Percentiles rank a stretch among this genome's conserved stretches.
Conservation (phyloP, 1,284 basidiomycete species). For the Trametes pubescens region DNA sequence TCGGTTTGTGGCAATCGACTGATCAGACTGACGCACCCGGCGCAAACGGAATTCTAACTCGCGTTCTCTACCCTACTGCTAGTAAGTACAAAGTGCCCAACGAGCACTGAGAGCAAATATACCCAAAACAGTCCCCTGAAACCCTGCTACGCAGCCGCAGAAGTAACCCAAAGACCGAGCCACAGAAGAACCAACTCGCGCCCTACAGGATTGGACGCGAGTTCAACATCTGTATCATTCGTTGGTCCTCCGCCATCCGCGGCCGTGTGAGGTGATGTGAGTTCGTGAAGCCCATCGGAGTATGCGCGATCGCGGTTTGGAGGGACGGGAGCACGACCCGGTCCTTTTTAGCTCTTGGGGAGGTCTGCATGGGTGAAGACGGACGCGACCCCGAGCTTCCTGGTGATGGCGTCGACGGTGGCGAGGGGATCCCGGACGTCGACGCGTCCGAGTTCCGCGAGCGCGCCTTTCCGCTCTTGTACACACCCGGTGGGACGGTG, state of each 20-base stretch:
- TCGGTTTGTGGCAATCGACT: background rate
- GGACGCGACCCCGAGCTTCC: slow-evolving; percentile 28
- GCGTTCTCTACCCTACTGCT: slow-evolving; percentile 19
- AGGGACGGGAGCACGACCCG: slow-evolving; percentile 40
- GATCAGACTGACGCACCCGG: background rate
- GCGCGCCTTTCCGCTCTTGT: slow-evolving; percentile 66
- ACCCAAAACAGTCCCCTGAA: slow-evolving; percentile 20
- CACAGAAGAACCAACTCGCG: background rate
- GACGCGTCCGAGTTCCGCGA: slow-evolving; percentile 51
- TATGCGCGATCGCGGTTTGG: slow-evolving; percentile 38
- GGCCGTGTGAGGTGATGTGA: slow-evolving; percentile 45
- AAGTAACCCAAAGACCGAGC: background rate
- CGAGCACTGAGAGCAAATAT: slow-evolving; percentile 25
- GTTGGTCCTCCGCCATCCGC: slow-evolving; percentile 66
- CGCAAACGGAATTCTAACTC: slow-evolving; percentile 9
- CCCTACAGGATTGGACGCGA: slow-evolving; percentile 48
- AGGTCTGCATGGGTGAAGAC: slow-evolving; percentile 31
- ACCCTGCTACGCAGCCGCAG: background rate
- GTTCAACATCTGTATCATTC: slow-evolving; percentile 69
- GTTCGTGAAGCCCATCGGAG: slow-evolving; percentile 32
- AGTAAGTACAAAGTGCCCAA: slow-evolving; percentile 20
- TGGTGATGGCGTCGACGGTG: slow-evolving; percentile 39
- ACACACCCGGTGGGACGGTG: slow-evolving; percentile 62
- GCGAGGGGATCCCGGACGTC: slow-evolving; percentile 36
- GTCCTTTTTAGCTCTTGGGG: slow-evolving; percentile 33